phyloP scores from a whole-genome alignment of 2,329 filamentous ascomycete genomes.

The Cytospora piceae region DNA sequence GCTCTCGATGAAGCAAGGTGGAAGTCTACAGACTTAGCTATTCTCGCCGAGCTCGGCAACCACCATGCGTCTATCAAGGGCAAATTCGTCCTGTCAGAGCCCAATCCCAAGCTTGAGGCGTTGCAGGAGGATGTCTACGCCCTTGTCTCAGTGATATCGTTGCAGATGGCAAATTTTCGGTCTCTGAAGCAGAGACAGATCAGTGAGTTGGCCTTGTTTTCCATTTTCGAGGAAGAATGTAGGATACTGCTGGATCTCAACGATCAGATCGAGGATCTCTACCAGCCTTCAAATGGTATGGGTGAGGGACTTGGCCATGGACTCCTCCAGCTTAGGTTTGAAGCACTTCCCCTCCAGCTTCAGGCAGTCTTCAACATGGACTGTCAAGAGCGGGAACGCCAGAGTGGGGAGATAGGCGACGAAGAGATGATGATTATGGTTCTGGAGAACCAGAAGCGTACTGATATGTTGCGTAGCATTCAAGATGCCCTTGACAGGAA shows the following conservation, averaged over 20 bases:
- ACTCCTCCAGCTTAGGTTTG: not conserved
- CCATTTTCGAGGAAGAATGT: slow-evolving; percentile 1
- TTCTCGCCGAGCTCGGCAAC: not conserved
- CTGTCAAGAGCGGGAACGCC: not conserved
- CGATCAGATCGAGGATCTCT: not conserved
- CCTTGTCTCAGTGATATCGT: not conserved
- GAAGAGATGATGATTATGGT: slow-evolving; percentile 10
- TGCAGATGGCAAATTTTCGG: not conserved
- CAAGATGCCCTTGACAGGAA: not conserved
- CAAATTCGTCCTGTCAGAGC: not conserved
- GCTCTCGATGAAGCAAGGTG: not conserved
- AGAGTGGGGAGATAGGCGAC: not conserved
- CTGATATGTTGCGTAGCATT: not conserved
- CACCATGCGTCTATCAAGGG: not conserved
- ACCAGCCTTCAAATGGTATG: not conserved
- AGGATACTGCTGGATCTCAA: not conserved
- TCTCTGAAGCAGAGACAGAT: not conserved
- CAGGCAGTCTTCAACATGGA: slow-evolving; percentile 9
- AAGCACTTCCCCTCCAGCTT: not conserved
- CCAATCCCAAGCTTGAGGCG: not conserved
- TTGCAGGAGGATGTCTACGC: slow-evolving; percentile 8
- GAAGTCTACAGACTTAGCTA: not conserved
- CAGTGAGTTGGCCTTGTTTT: slow-evolving; percentile 3
- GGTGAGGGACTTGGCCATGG: not conserved
- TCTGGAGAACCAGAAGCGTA: not conserved